Percentiles rank a stretch among this genome's conserved stretches.
These are phyloP conservation scores for Neurospora sp. DNA, from an alignment of 495 filamentous ascomycete genomes.

Conservation along the genomic window DNA sequence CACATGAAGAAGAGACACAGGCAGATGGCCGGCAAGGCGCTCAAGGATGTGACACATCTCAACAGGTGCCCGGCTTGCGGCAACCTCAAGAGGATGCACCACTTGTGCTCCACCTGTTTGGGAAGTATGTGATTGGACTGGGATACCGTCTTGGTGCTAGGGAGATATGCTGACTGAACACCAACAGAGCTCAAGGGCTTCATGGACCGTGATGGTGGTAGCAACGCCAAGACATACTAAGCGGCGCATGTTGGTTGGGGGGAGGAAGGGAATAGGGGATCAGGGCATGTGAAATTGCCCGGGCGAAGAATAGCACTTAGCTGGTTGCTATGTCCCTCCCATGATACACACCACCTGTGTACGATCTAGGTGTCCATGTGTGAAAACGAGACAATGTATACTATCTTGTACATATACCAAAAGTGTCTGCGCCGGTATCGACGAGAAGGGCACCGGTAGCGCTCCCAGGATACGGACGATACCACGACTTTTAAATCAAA, in stretches of 20 bases:
- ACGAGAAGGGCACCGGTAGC: not conserved
- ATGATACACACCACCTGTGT: not conserved
- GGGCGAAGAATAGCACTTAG: not conserved
- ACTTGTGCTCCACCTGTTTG: constrained; percentile 71
- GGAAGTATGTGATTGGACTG: constrained; percentile 22
- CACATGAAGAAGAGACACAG: constrained; percentile 91
- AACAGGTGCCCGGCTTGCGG: constrained; percentile 86
- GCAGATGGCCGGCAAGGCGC: constrained; percentile 85
- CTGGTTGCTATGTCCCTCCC: not conserved
- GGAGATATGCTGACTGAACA: constrained; percentile 6
- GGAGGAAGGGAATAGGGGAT: not conserved
- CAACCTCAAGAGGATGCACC: constrained; percentile 73
- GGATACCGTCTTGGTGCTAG: not conserved
- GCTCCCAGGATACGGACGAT: not conserved
- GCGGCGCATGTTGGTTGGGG: not conserved
- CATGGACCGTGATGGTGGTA: constrained; percentile 16
- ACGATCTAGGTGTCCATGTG: not conserved
- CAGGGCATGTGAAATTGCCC: not conserved
- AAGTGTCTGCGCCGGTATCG: not conserved
- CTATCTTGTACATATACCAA: not conserved
- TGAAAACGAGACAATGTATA: not conserved
- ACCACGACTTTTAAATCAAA: not conserved
- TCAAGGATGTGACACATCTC: constrained; percentile 79
- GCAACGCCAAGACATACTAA: constrained; percentile 1
- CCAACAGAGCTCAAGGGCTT: constrained; percentile 24